Base-by-base conservation (phyloP, 169 alveolate genomes). In the Blepharisma undulans region DNA sequence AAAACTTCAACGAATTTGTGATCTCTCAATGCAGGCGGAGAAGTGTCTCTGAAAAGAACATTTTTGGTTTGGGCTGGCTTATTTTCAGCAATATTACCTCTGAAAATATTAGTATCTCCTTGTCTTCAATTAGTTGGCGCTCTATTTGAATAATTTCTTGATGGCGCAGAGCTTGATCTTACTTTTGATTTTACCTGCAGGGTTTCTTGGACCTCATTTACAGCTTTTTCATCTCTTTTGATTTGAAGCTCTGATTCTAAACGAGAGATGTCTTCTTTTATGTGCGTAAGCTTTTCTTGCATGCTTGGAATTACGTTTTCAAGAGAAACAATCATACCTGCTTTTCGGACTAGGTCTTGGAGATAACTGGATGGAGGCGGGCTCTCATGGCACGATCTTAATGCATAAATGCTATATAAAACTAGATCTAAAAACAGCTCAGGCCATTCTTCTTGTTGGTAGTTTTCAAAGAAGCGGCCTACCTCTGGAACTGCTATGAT, bases 81-180 rank as follows among this genome's bases (percentile, higher is more conserved):
- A 32, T 29, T 78, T 32, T 78, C 86, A 22, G 86, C 34, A 32
- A 29, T 21, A 29, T 21, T 21, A 32, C 16, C 3, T 12, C 86
- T 25, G 60, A 78, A 78, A 25, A 78, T 61, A 27, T 27, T 21
- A 78, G 86, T 27, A 78, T 78, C 86, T 1, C 86, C 86, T 78
- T 78, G 86, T 14, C 86, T 27, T 36, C 86, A 78, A 21, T 5
- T 22, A 78, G 61, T 14, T 32, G 86, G 86, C 10, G 86, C 86
- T 78, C 30, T 78, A 78, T 22, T 78, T 12, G 34, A 2, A 32
- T 78, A 34, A 5, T 48, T 48, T 48, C 66, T 48, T 48, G 66
- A 48, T 27, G 86, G 86, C 10, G 86, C 86, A 27, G 86, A 78
- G 29, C 34, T 25, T 12, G 86, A 78, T 7, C 86, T 25, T 21